Percentiles rank a stretch among this genome's conserved stretches.
phyloP scores from a whole-genome alignment of 495 filamentous ascomycete genomes.

The Platismatia glauca region DNA sequence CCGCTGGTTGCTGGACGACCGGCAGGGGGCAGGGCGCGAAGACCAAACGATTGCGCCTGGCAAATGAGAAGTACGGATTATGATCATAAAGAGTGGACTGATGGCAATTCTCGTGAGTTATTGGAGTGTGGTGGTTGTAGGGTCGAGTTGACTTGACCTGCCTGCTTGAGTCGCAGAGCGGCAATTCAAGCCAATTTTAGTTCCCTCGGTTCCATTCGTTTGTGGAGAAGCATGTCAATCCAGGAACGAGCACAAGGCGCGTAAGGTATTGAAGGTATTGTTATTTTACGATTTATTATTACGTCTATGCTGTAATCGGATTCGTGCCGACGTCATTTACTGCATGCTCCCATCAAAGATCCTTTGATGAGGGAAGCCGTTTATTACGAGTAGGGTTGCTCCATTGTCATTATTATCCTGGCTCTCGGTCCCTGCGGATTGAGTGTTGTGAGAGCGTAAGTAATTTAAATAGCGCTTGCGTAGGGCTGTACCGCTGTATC shows the following conservation, averaged over 20 bases:
- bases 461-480: slow-evolving; percentile 2
- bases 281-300: neutral
- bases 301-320: neutral
- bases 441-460: slow-evolving; percentile 1
- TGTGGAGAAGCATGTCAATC: slow-evolving; percentile 10
- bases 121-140: neutral
- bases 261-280: neutral
- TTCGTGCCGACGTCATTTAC: too few species aligned
- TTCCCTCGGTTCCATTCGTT: slow-evolving; percentile 4
- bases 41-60: slow-evolving; percentile 3
- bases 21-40: slow-evolving; percentile 3
- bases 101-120: neutral
- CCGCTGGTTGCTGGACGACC: neutral
- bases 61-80: neutral
- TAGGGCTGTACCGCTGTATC: neutral
- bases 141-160: neutral
- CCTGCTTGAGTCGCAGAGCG: slow-evolving; percentile 11
- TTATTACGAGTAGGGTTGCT: neutral
- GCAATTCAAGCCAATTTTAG: slow-evolving; percentile 14
- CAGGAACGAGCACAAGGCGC: neutral
- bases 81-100: neutral
- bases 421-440: neutral
- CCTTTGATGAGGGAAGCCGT: neutral
- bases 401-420: neutral
- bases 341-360: neutral